Percentiles rank a stretch among this genome's conserved stretches.
Evolutionary conservation across 2,329 filamentous ascomycete species (phyloP).

Genomic region (Sporothrix humicola): DNA sequence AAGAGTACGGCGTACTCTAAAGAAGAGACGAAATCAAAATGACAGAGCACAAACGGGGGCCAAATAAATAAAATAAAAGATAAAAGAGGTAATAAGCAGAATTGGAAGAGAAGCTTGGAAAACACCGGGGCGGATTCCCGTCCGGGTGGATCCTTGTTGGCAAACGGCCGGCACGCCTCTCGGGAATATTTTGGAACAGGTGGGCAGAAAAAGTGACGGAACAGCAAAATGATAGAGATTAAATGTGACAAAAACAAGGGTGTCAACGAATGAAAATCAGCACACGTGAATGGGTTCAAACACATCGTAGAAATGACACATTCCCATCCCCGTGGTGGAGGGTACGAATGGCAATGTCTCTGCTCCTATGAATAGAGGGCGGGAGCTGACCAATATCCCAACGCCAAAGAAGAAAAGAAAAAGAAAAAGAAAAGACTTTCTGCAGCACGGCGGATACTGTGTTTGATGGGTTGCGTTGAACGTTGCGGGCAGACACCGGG

Average conservation of each 20-base stretch:
- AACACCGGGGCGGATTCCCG: not conserved
- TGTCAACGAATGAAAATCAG: no score
- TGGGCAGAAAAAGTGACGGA: not conserved
- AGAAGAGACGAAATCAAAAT: not conserved
- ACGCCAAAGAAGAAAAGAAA: no score
- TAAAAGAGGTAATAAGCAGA: no score
- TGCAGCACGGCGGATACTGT: not conserved
- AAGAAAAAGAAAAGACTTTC: no score
- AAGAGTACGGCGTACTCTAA: not conserved
- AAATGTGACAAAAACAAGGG: not conserved
- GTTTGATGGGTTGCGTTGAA: not conserved
- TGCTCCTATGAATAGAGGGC: not conserved
- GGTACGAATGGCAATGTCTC: not conserved
- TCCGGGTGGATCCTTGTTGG: no score
- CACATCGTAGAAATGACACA: no score
- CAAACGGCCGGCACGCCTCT: not conserved
- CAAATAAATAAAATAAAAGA: no score
- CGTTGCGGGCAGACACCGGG: not conserved
- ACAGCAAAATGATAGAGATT: not conserved
- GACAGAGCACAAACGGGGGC: no score
- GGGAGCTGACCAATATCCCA: no score
- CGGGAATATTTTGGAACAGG: conserved; percentile 6
- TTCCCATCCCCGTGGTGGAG: not conserved
- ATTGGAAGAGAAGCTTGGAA: not conserved
- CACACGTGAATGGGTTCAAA: no score